Base-by-base conservation (phyloP, 1,139 yeast genomes). In the Lodderomyces theae region DNA sequence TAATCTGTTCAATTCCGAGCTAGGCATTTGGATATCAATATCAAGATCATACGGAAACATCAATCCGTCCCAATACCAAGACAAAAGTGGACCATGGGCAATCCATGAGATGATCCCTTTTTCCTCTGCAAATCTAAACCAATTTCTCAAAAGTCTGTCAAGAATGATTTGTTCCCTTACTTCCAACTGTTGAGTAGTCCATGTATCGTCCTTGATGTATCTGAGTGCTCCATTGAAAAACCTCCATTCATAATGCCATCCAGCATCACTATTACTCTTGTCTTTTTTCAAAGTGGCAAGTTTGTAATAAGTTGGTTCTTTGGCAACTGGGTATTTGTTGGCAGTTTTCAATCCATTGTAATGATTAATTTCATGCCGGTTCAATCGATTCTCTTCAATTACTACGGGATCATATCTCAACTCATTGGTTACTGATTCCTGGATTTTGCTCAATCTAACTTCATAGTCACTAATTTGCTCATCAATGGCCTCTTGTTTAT, bases 11-110 rank as follows among this genome's bases (percentile, higher is more conserved):
- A 65, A 54, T 44, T 66, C 69, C 7, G 60, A 51, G 18, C 60
- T 53, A 9, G 69, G 69, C 68, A 64, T 64, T 50, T 64, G 71
- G 24, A 64, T 61, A 49, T 64, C 71, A 38, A 60, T 58, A 45
- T 65, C 70, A 26, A 57, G 54, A 51, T 65, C 70, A 52, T 60
- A 64, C 5, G 71, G 71, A 47, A 64, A 64, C 57, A 58, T 54
- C 38, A 64, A 48, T 3, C 70, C 70, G 48, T 64, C 60, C 69
- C 69, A 64, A 41, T 62, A 61, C 69, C 70, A 64, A 6, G 71
- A 58, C 37, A 75, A 57, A 35, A 75, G 57, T 1, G 79, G 69
- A 5, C 80, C 80, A 53, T 75, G 80, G 2, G 79, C 78, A 25
- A 74, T 60, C 68, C 78, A 72, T n/a, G 74, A 61, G 4, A 63